phyloP scores from a whole-genome alignment of 306 rosid genomes.

The Abrus pulchellus region DNA sequence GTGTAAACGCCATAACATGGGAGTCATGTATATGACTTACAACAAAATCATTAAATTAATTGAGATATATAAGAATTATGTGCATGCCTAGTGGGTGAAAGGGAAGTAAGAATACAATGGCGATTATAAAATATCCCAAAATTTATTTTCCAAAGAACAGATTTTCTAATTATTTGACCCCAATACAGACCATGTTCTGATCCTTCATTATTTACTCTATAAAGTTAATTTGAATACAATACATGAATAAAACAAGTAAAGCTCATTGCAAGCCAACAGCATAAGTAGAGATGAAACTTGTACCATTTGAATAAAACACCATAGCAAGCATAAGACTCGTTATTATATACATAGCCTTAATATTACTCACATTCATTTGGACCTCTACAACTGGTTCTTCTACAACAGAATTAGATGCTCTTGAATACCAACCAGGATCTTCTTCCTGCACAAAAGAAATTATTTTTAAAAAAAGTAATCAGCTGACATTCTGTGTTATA shows the following conservation, averaged over 20 bases:
- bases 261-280: slow-evolving; percentile 32
- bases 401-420: slow-evolving; percentile 77
- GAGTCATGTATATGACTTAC: slow-evolving; percentile 27
- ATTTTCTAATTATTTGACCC: slow-evolving; percentile 22
- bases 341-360: slow-evolving; percentile 16
- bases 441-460: slow-evolving; percentile 73
- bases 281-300: slow-evolving; percentile 29
- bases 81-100: slow-evolving; percentile 13
- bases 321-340: slow-evolving; percentile 11
- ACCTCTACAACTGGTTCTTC: slow-evolving; percentile 90
- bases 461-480: slow-evolving; percentile 10
- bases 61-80: slow-evolving; percentile 32
- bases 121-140: slow-evolving; percentile 29
- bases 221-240: slow-evolving; percentile 24
- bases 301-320: slow-evolving; percentile 17
- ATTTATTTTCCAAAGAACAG: slow-evolving; percentile 11
- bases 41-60: slow-evolving; percentile 23
- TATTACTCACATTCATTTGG: slow-evolving; percentile 83
- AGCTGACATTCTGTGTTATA: slow-evolving; percentile 40
- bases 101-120: slow-evolving; percentile 13
- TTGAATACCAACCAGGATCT: slow-evolving; percentile 98
- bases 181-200: slow-evolving; percentile 27
- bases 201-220: slow-evolving; percentile 18
- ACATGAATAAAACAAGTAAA: slow-evolving; percentile 29
- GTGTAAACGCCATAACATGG: slow-evolving; percentile 20